A percentile compares a stretch with the other conserved stretches of the same genome.
Evolutionary conservation across 2,329 filamentous ascomycete genomes (phyloP).

Genomic region (Tetracladium maxilliforme): DNA sequence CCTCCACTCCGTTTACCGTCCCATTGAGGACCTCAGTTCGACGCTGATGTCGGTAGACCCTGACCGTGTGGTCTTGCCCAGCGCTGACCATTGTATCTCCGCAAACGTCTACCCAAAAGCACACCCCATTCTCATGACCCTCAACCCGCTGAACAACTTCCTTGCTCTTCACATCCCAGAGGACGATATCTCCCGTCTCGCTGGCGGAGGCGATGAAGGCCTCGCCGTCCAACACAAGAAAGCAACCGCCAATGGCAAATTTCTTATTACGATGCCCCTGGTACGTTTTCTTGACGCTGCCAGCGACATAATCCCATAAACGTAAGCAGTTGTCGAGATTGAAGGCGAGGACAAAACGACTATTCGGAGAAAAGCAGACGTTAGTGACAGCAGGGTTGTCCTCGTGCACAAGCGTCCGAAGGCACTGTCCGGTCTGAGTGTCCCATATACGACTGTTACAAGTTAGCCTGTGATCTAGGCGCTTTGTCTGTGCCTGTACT

Average conservation of each 20-base stretch:
- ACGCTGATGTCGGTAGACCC: no score
- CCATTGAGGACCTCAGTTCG: no score
- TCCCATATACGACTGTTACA: slow-evolving; percentile 78
- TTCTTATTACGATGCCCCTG: slow-evolving; percentile 78
- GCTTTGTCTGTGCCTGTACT: slow-evolving; percentile 15
- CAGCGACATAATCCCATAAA: slow-evolving; percentile 89
- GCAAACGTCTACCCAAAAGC: slow-evolving; percentile 59
- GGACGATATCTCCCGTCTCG: slow-evolving; percentile 70
- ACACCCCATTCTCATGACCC: slow-evolving; percentile 38
- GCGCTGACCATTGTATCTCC: slow-evolving; percentile 40
- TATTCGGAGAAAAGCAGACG: slow-evolving; percentile 88
- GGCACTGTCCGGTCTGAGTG: slow-evolving; percentile 83
- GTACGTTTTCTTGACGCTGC: slow-evolving; percentile 90
- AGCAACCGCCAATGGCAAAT: slow-evolving; percentile 75
- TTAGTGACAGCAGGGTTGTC: slow-evolving; percentile 83
- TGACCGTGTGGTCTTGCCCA: slow-evolving; percentile 37
- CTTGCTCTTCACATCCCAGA: slow-evolving; percentile 88
- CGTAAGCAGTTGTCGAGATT: slow-evolving; percentile 82
- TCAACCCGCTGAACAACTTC: slow-evolving; percentile 56
- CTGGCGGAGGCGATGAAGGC: slow-evolving; percentile 68
- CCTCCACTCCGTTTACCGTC: no score
- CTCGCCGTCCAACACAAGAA: slow-evolving; percentile 48
- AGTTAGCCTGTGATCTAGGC: slow-evolving; percentile 2
- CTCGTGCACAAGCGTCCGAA: slow-evolving; percentile 89
- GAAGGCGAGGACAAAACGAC: slow-evolving; percentile 81